phyloP scores from a whole-genome alignment of 1,139 yeast species.

The Nadsonia starkeyi-henricii region DNA sequence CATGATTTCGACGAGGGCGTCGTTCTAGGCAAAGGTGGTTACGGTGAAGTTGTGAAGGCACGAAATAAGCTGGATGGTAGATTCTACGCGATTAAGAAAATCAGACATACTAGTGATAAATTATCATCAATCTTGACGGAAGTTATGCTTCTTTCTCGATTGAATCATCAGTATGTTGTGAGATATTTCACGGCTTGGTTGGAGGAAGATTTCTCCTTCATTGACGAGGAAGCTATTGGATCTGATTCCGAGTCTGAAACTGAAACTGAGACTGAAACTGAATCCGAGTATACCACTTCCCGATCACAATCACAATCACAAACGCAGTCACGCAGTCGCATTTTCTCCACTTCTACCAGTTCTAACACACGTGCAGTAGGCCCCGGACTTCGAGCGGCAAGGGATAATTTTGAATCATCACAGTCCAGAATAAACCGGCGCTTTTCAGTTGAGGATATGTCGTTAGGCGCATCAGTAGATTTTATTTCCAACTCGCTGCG shows the following conservation, averaged over 20 bases:
- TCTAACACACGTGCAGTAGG: not conserved
- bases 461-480: slow-evolving; percentile 15
- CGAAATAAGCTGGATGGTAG: slow-evolving; percentile 88
- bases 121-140: slow-evolving; percentile 74
- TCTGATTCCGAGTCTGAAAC: slow-evolving; percentile 10
- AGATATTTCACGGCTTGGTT: slow-evolving; percentile 96
- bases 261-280: slow-evolving; percentile 12
- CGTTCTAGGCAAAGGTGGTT: slow-evolving; percentile 87
- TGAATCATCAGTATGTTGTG: slow-evolving; percentile 91
- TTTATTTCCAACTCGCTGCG: slow-evolving; percentile 19
- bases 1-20: slow-evolving; percentile 91
- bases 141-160: slow-evolving; percentile 78
- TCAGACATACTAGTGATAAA: slow-evolving; percentile 68
- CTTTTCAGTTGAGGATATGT: slow-evolving; percentile 7
- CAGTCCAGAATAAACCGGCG: not conserved
- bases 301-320: not conserved
- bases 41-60: slow-evolving; percentile 94
- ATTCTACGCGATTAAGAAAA: slow-evolving; percentile 85
- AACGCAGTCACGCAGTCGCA: not conserved
- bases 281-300: not conserved
- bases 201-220: slow-evolving; percentile 42
- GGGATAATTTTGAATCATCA: not conserved
- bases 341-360: not conserved
- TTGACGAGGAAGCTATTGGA: slow-evolving; percentile 23
- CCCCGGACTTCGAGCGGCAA: slow-evolving; percentile 1